Conservation (phyloP, 371 early-diverging fungal species). For the Mucor piriformis region DNA sequence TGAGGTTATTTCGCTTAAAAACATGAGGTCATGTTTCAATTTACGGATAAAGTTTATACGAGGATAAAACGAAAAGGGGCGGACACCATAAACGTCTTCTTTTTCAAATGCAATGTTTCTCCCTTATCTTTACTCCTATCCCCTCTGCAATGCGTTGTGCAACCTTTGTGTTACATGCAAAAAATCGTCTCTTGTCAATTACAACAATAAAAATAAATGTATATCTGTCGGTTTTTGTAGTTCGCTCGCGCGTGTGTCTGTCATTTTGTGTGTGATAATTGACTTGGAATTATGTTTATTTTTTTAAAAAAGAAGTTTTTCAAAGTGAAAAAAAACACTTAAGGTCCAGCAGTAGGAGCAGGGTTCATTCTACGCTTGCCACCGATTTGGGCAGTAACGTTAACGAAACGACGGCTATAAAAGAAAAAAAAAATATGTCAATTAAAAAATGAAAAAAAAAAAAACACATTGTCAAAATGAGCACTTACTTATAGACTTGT, state of each 20-base stretch:
- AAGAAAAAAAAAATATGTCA: neutral
- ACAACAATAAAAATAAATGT: neutral
- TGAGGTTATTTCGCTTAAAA: neutral
- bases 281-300: no score
- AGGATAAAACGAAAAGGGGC: no score
- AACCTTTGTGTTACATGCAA: no score
- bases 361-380: constrained; percentile 92
- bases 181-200: no score
- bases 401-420: constrained; percentile 89
- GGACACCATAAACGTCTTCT: no score
- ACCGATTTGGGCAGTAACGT: constrained; percentile 82
- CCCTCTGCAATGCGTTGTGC: no score
- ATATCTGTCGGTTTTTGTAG: no score
- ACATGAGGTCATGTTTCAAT: no score
- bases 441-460: neutral
- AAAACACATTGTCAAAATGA: neutral
- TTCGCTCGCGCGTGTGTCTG: no score
- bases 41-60: neutral
- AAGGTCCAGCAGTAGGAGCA: constrained; percentile 62
- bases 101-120: no score
- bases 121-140: no score
- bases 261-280: no score
- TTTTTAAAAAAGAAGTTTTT: neutral
- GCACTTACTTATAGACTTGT: constrained; percentile 73
- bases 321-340: constrained; percentile 9